Base-by-base conservation (phyloP, 164 flowering plant species). In the Nymphaea thermarum region DNA sequence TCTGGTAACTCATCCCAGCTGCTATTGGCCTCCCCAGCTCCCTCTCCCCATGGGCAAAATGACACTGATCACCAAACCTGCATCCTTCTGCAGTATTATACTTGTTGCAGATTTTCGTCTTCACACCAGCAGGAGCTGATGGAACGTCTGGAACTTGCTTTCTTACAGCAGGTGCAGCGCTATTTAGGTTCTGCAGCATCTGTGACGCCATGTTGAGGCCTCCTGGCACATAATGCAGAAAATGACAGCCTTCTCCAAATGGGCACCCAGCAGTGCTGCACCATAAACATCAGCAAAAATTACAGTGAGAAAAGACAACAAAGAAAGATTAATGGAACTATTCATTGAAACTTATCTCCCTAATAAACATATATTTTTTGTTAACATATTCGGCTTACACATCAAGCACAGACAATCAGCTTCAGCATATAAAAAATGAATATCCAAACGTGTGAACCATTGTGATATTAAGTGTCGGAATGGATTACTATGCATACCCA, bases 241-340 rank as follows among this genome's bases (percentile, higher is more conserved):
- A 91, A 76, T 91, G 98, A 70, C 98, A 91, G 10, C 85, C 74
- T 77, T 91, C 98, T 6, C 98, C 98, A 80, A 89, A 89, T 4
- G 93, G 93, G 65, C 97, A 91, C 44, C 97, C 97, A 63, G 87
- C 66, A 67, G 85, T 87, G 77, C 97, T 91, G 86, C 64, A 62
- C 64, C 64, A 62, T 12, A 41, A 62, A 41, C 41, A 17, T 12
- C 36, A 51, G 14, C 14, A 51, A 15, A 8, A 25, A 25, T 25
- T 25, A 25, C 36, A 25, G 36, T 25, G 36, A 1, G 36, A 25
- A 25, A 25, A 25, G 36, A 25, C 36, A 25, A 25, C 36, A 25
- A 25, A 25, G 36, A 25, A 25, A 0, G 36, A 25, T 25, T 25
- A 25, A 25, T 25, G 36, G 36, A 25, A 25, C 36, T 1, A 25